Base-by-base conservation (phyloP, 768 basidiomycete species). In the Sutorius australiensis region DNA sequence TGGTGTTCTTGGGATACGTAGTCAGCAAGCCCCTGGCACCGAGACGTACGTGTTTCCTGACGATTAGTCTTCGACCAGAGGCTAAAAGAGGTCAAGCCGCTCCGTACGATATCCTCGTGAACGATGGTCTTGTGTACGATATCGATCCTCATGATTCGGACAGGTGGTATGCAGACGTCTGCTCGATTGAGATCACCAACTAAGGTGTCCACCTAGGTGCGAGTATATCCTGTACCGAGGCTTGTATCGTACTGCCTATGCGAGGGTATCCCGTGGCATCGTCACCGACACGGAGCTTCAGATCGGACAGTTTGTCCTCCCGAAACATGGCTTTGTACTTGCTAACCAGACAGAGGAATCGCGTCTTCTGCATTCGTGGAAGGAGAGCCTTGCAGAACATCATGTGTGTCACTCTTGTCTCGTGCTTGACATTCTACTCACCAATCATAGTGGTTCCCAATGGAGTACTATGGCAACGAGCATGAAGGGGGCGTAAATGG, bases 281-380 rank as follows among this genome's bases (percentile, higher is more conserved):
- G 87, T 95, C 57, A 93, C 90, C 24, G 93, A 95, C 62, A 95
- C 93, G 1, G 92, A 95, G 63, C 77, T 93, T 47, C 93, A 93
- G 69, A 82, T 95, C 34, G 92, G 84, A 11, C 90, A 89, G 67
- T 95, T 93, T 63, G 77, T 88, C 45, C 65, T 94, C 4, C 90
- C 91, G 0, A 76, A 72, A 42, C 76, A 82, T 50, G 84, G 81
- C 0, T 61, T 67, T 54, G 65, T 66, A 16, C 78, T 84, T 4
- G 72, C 73, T 21, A 81, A 91, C 59, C 82, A 88, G 17, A 76
- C 81, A 0, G 67, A 77, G 45, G 73, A 77, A 16, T 84, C 86
- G 3, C 77, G 86, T 44, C 89, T 92, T 67, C 67, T 83, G 47
- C 80, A 89, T 41, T 73, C 80, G 1, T 77, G 70, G 54, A 90